Evolutionary conservation across 306 rosid genomes (phyloP).

Genomic region (Acacia crassicarpa): DNA sequence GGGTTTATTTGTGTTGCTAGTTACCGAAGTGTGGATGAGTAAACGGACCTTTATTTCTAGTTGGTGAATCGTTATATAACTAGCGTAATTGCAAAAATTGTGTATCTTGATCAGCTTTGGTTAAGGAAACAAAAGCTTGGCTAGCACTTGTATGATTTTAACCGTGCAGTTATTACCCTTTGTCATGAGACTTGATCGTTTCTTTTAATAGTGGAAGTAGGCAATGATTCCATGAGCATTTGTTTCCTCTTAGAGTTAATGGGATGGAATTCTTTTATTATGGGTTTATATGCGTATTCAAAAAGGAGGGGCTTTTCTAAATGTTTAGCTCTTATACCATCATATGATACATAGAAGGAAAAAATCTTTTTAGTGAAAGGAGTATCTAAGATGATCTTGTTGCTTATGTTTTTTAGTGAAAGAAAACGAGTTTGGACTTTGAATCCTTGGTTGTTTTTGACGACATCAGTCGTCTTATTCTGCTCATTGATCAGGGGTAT

Average conservation of each 20-base stretch:
- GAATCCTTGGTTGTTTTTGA: too few relatives aligned
- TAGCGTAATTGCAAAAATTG: neutral
- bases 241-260: too few relatives aligned
- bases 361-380: too few relatives aligned
- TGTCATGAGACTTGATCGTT: neutral
- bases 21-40: constrained; percentile 11
- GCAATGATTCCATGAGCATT: neutral
- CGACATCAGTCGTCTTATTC: too few relatives aligned
- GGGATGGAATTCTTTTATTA: too few relatives aligned
- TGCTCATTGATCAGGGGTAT: neutral
- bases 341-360: too few relatives aligned
- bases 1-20: constrained; percentile 19
- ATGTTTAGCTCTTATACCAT: too few relatives aligned
- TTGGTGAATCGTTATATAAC: constrained; percentile 18
- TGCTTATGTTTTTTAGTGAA: too few relatives aligned
- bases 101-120: neutral
- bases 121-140: neutral
- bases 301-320: too few relatives aligned
- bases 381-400: too few relatives aligned
- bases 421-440: too few relatives aligned
- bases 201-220: neutral
- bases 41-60: constrained; percentile 21
- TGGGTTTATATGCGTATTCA: too few relatives aligned
- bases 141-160: neutral
- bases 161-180: neutral